Percentiles rank a stretch among this genome's conserved stretches.
Evolutionary conservation across 805 yeast genomes (phyloP).

Genomic region (Suhomyces kilbournensis): DNA sequence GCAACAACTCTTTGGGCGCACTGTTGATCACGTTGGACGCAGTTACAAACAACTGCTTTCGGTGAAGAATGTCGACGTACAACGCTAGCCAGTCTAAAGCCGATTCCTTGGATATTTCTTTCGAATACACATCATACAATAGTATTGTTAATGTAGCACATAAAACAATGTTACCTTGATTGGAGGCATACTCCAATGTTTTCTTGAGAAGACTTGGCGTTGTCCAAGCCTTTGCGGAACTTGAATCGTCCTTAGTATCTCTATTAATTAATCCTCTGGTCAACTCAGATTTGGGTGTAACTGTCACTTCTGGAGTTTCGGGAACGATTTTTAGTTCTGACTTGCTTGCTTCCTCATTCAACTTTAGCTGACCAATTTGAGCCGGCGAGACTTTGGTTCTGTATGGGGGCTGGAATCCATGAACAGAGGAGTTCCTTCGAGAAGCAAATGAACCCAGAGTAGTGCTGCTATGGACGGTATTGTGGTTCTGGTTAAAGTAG

Average conservation of each 20-base stretch:
- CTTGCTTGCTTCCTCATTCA: conserved; percentile 6
- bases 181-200: conserved; percentile 52
- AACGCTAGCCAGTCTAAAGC: conserved; percentile 55
- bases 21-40: conserved; percentile 55
- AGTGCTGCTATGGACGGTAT: background rate
- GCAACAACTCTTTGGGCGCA: conserved; percentile 29
- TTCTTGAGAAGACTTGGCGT: conserved; percentile 48
- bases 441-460: conserved; percentile 13
- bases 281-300: conserved; percentile 19
- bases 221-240: conserved; percentile 50
- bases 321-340: conserved; percentile 17
- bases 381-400: conserved; percentile 4
- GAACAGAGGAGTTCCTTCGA: conserved; percentile 19
- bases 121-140: conserved; percentile 36
- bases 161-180: conserved; percentile 64
- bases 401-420: conserved; percentile 3
- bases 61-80: conserved; percentile 54
- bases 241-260: background rate
- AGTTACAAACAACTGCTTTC: conserved; percentile 50
- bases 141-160: conserved; percentile 56
- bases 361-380: background rate
- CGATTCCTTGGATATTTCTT: conserved; percentile 21
- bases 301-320: conserved; percentile 12
- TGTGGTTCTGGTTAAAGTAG: conserved; percentile 6
- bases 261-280: conserved; percentile 22